Base-by-base conservation (phyloP, 371 early-diverging fungal species). In the Chytridiales sp. region DNA sequence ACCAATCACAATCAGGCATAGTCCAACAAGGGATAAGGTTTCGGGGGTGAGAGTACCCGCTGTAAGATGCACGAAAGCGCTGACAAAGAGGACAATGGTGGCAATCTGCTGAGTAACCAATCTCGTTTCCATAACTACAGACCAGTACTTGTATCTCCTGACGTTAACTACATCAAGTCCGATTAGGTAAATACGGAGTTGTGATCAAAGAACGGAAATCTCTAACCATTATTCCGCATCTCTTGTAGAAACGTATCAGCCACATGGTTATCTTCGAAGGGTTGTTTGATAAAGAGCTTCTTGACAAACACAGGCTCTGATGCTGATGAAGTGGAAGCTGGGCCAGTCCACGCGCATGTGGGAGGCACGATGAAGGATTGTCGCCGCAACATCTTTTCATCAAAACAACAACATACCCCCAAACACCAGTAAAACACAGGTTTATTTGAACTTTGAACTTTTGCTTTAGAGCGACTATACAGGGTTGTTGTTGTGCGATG, bases 41-140 rank as follows among this genome's bases (percentile, higher is more conserved):
- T 74, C 70, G 22, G 86, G 81, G 2, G 87, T 73, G 42, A 90
- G 60, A 27, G 71, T 47, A 19, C 75, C 74, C 3, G 67, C 48
- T 64, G 87, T 85, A 21, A 94, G 78, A 47, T 85, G 75, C 32
- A 88, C 85, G 62, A 96, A 96, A n/a, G 91, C 76, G 11, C 87
- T 87, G 19, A 93, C 84, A 68, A 95, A 94, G 4, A 90, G 82
- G 24, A 90, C 76, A 39, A 93, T 85, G 59, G 86, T 84, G 27
- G 87, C 85, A 19, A 95, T 73, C 56, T 95, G 95, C 68, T 92
- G 91, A 2, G 89, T 86, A 38, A 97, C 87, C 5, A 64, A 39
- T 4, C 43, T 21, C 6, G 79, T 58, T 29, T 69, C 62, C 0
- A 35, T 35, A 0, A 69, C 75, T 5, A 76, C 55, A 15, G 36